These are phyloP conservation scores for Trichophyton simii DNA, from an alignment of 2,329 filamentous ascomycete species.

Conservation along the genomic window DNA sequence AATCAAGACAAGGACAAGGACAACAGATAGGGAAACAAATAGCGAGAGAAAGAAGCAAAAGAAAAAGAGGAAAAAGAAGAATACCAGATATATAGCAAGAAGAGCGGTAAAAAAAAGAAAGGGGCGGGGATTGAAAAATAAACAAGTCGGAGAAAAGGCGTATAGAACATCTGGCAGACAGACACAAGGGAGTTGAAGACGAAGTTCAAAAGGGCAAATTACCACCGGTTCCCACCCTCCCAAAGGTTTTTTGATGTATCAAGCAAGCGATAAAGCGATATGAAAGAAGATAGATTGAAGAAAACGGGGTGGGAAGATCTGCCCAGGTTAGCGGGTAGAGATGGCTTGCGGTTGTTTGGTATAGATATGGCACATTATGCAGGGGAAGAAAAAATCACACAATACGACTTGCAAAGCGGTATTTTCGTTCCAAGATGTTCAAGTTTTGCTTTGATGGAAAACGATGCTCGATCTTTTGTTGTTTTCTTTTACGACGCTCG, in stretches of 20 bases:
- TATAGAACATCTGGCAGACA: conserved; percentile 1
- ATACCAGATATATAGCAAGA: too few species aligned
- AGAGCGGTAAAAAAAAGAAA: neutral
- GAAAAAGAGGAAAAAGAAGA: neutral
- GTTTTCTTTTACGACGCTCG: neutral
- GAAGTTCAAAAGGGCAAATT: neutral
- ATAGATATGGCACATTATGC: neutral
- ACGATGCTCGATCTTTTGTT: neutral
- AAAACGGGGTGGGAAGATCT: neutral
- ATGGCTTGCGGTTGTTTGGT: neutral
- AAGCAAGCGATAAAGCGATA: neutral
- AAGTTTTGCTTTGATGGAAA: too few species aligned
- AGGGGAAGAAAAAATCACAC: too few species aligned
- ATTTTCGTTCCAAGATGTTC: neutral
- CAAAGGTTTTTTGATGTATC: neutral
- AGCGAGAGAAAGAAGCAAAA: neutral
- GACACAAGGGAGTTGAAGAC: neutral
- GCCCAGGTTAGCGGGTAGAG: neutral
- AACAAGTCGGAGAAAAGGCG: neutral
- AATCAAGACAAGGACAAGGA: neutral
- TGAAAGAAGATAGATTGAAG: neutral
- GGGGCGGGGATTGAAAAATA: too few species aligned
- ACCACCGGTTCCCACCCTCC: neutral
- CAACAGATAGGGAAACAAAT: neutral
- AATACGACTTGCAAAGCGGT: neutral